phyloP scores from a whole-genome alignment of 2,329 filamentous ascomycete genomes.

The Pochonia chlamydosporia region DNA sequence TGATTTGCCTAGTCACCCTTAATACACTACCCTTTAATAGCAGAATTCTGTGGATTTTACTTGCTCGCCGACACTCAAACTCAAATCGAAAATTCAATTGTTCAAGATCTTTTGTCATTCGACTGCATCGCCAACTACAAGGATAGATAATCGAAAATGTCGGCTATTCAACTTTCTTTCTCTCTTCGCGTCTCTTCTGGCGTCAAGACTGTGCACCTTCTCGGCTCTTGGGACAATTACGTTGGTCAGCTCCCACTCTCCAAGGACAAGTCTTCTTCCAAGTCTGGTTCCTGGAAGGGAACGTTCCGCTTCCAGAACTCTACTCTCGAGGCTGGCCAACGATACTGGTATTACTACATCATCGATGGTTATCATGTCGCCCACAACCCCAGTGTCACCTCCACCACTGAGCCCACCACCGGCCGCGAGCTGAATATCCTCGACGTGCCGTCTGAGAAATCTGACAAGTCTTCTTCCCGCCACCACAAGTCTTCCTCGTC shows the following conservation, averaged over 20 bases:
- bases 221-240: conserved; percentile 99
- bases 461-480: conserved; percentile 37
- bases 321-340: conserved; percentile 79
- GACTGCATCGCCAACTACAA: background rate
- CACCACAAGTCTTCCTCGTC: conserved; percentile 20
- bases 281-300: conserved; percentile 89
- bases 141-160: conserved; percentile 55
- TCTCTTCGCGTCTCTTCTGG: conserved; percentile 91
- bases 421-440: conserved; percentile 97
- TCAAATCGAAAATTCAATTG: conserved; percentile 11
- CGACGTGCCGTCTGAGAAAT: conserved; percentile 63
- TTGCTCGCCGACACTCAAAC: conserved; percentile 42
- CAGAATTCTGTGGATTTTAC: conserved; percentile 47
- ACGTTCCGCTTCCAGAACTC: conserved; percentile 91
- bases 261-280: conserved; percentile 76
- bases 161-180: conserved; percentile 90
- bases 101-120: conserved; percentile 26
- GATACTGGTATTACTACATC: conserved; percentile 99
- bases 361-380: conserved; percentile 98
- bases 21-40: conserved; percentile 36
- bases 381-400: conserved; percentile 86
- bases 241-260: conserved; percentile 87
- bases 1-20: conserved; percentile 20
- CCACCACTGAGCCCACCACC: conserved; percentile 90
- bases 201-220: conserved; percentile 95